Percentiles rank a stretch among this genome's conserved stretches.
These are phyloP conservation scores for Diutina catenulata DNA, from an alignment of 1,139 yeast genomes.

Conservation along the genomic window DNA sequence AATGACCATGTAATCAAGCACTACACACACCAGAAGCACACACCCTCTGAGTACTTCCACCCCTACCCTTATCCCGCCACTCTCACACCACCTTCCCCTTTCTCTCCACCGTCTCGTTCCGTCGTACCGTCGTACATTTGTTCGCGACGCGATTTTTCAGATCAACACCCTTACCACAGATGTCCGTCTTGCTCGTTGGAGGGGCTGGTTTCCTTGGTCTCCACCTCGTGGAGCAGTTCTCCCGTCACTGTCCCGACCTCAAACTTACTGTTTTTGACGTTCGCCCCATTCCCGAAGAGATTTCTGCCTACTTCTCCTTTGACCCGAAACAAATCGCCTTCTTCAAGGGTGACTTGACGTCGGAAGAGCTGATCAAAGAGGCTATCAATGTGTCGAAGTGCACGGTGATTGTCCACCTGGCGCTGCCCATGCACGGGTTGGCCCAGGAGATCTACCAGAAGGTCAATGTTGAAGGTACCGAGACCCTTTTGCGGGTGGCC, in stretches of 20 bases:
- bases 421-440: conserved; percentile 90
- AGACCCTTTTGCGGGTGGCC: conserved; percentile 58
- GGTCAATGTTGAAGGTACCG: conserved; percentile 87
- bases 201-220: conserved; percentile 94
- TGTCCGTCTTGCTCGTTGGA: conserved; percentile 72
- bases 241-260: conserved; percentile 54
- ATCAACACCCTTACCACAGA: background rate
- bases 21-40: no score
- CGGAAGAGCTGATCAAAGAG: conserved; percentile 48
- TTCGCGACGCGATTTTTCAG: no score
- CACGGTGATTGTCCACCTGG: conserved; percentile 83
- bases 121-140: no score
- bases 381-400: conserved; percentile 56
- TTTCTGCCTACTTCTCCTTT: conserved; percentile 68
- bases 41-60: no score
- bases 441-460: conserved; percentile 70
- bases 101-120: no score
- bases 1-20: no score
- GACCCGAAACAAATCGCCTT: conserved; percentile 43
- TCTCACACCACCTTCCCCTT: no score
- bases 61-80: no score
- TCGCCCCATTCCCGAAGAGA: conserved; percentile 65
- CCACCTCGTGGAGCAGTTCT: conserved; percentile 79
- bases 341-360: conserved; percentile 79
- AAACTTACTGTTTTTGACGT: conserved; percentile 81